These are phyloP conservation scores for Candida krabiensis DNA, from an alignment of 805 yeast species.

Conservation along the genomic window DNA sequence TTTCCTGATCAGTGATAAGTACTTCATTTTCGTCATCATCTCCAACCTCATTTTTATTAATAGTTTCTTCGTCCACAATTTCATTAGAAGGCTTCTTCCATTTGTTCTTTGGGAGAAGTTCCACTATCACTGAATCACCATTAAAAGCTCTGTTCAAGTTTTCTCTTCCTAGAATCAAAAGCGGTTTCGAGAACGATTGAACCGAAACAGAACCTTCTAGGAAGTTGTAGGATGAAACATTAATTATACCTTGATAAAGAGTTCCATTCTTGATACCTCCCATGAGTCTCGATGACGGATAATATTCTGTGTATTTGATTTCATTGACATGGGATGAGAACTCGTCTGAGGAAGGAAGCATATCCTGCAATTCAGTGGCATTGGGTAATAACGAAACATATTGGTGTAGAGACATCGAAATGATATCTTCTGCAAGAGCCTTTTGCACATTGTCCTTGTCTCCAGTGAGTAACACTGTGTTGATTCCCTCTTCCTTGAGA, in stretches of 20 bases:
- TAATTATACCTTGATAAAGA: conserved; percentile 79
- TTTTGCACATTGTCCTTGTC: conserved; percentile 65
- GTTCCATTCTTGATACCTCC: conserved; percentile 91
- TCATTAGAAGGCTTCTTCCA: conserved; percentile 88
- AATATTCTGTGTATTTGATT: conserved; percentile 72
- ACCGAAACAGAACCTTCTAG: conserved; percentile 82
- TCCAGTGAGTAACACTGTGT: conserved; percentile 66
- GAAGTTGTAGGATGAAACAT: conserved; percentile 81
- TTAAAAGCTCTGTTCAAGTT: conserved; percentile 87
- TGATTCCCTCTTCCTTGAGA: conserved; percentile 44
- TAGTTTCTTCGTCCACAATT: conserved; percentile 71
- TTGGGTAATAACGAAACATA: conserved; percentile 73
- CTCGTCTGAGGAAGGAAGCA: conserved; percentile 59
- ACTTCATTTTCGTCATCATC: conserved; percentile 48
- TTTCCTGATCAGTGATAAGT: conserved; percentile 64
- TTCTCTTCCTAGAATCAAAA: conserved; percentile 78
- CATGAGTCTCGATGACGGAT: conserved; percentile 75
- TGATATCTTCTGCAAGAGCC: conserved; percentile 54
- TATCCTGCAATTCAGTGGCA: conserved; percentile 71
- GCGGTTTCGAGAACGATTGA: conserved; percentile 74
- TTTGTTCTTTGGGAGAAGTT: conserved; percentile 75
- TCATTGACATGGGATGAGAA: conserved; percentile 44
- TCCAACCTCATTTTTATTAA: conserved; percentile 60
- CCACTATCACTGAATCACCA: conserved; percentile 90
- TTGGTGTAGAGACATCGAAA: conserved; percentile 58